phyloP scores from a whole-genome alignment of 164 flowering plant species.

The Magnolia officinalis region DNA sequence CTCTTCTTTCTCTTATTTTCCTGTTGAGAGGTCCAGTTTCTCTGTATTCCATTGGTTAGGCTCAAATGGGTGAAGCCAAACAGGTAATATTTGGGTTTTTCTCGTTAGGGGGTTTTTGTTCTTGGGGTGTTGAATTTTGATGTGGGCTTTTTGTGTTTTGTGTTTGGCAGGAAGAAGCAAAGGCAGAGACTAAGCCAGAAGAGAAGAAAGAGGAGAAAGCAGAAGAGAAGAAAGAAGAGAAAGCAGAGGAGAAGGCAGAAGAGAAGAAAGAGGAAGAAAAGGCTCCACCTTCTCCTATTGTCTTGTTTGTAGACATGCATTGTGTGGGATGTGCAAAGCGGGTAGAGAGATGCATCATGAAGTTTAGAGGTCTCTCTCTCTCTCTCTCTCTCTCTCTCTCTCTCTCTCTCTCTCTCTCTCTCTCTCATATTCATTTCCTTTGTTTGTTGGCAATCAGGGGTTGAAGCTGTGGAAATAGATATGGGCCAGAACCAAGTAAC shows the following conservation, averaged over 20 bases:
- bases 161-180: slow-evolving; percentile 25
- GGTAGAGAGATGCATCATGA: slow-evolving; percentile 66
- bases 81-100: slow-evolving; percentile 23
- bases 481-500: slow-evolving; percentile 78
- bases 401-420: slow-evolving; percentile 1
- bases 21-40: neutral
- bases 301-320: slow-evolving; percentile 79
- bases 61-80: slow-evolving; percentile 66
- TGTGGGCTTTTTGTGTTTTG: neutral
- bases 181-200: slow-evolving; percentile 41
- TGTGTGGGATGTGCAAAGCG: slow-evolving; percentile 93
- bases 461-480: slow-evolving; percentile 57
- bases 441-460: neutral
- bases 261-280: slow-evolving; percentile 33
- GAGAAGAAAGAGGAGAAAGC: slow-evolving; percentile 26
- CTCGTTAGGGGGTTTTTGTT: neutral
- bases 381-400: neutral
- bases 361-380: slow-evolving; percentile 51
- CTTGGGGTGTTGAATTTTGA: neutral
- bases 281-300: slow-evolving; percentile 59
- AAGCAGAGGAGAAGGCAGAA: slow-evolving; percentile 29
- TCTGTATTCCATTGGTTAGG: neutral
- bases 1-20: slow-evolving; percentile 1
- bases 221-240: slow-evolving; percentile 34
- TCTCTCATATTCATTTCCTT: neutral